phyloP scores from a whole-genome alignment of 2,329 filamentous ascomycete species.

The Xylariaceae sp. region DNA sequence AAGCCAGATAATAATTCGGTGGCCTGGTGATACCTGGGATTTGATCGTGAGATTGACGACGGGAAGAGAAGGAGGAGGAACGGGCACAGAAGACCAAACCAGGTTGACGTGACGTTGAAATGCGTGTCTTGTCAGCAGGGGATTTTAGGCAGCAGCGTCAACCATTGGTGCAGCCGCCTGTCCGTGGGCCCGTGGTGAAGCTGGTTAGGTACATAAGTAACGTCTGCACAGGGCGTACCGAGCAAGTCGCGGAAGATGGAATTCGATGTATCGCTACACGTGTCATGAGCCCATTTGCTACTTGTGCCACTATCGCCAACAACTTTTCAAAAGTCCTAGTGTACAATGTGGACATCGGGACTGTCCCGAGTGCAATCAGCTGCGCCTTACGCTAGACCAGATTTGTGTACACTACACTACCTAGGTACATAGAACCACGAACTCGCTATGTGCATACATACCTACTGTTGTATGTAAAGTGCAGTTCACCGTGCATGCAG shows the following conservation, averaged over 20 bases:
- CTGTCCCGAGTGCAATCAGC: constrained; percentile 22
- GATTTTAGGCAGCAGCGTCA: constrained; percentile 34
- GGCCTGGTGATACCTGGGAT: constrained; percentile 16
- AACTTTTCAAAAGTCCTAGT: constrained; percentile 28
- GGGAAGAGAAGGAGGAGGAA: constrained; percentile 15
- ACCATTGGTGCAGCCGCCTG: constrained; percentile 26
- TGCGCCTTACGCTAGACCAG: constrained; percentile 25
- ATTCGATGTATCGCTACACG: neutral
- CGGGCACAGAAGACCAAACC: constrained; percentile 15
- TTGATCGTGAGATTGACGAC: constrained; percentile 2
- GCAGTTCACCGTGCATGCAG: neutral
- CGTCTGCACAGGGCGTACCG: neutral
- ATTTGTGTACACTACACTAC: too few relatives aligned
- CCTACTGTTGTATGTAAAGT: too few relatives aligned
- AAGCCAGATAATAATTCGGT: constrained; percentile 4
- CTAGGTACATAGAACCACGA: constrained; percentile 4
- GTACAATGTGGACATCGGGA: too few relatives aligned
- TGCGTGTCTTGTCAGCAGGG: constrained; percentile 24
- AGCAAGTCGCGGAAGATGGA: too few relatives aligned
- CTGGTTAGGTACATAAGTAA: neutral
- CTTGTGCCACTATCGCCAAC: constrained; percentile 18
- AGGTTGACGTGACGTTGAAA: constrained; percentile 28
- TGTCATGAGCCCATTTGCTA: constrained; percentile 3
- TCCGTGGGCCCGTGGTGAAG: neutral
- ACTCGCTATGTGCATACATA: too few relatives aligned